Evolutionary conservation across 352 stramenopile species (phyloP).

Genomic region (Pythium grandisporangium): DNA sequence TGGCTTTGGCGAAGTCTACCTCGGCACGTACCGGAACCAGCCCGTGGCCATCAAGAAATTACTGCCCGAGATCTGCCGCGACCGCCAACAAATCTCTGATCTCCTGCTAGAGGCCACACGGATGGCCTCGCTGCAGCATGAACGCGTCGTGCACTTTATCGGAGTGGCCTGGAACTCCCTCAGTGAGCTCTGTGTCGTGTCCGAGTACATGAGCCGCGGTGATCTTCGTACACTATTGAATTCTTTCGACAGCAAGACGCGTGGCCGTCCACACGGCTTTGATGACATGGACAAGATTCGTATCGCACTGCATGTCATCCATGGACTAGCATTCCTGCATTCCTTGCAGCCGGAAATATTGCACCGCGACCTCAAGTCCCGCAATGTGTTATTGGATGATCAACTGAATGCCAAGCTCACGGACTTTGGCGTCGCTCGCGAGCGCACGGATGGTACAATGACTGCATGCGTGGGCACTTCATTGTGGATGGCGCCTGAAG

Average conservation of each 20-base stretch:
- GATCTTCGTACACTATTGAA: conserved; percentile 8
- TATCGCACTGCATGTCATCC: no score
- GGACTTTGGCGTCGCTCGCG: conserved; percentile 24
- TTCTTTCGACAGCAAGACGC: conserved; percentile 5
- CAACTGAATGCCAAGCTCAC: conserved; percentile 17
- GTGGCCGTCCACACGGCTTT: neutral
- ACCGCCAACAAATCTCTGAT: no score
- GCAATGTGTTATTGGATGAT: conserved; percentile 20
- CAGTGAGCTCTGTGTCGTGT: conserved; percentile 6
- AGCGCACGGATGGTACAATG: conserved; percentile 13
- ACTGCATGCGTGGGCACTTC: conserved; percentile 15
- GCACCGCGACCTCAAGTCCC: conserved; percentile 24
- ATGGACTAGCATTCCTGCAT: no score
- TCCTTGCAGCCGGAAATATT: conserved; percentile 4
- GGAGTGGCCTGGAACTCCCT: conserved; percentile 15
- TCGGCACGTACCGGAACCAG: no score
- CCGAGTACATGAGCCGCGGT: conserved; percentile 3
- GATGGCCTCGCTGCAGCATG: conserved; percentile 17
- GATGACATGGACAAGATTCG: no score
- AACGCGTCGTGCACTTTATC: conserved; percentile 23
- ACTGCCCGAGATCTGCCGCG: no score
- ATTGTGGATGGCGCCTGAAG: conserved; percentile 16
- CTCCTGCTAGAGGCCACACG: conserved; percentile 31
- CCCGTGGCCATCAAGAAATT: no score
- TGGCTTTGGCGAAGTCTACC: no score